Conservation (phyloP, 179 eudicot genomes). For the Heliamphora pulchella region DNA sequence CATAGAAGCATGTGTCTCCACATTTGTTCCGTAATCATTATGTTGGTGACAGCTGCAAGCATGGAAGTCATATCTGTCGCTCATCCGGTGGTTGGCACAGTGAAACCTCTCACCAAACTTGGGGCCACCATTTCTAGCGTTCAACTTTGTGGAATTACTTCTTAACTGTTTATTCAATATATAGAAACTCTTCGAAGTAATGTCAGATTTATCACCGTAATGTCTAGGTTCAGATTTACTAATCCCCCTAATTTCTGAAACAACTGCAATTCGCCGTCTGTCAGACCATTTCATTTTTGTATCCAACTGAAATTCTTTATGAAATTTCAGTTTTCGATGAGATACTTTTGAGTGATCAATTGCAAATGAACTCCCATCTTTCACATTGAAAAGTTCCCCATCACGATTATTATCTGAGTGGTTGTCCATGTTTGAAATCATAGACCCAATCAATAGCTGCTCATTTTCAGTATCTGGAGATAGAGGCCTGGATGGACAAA, state of each 20-base stretch:
- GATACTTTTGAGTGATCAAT: conserved; percentile 40
- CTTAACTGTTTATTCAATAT: conserved; percentile 45
- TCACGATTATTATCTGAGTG: conserved; percentile 35
- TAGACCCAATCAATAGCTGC: conserved; percentile 33
- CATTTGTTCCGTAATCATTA: conserved; percentile 46
- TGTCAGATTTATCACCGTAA: conserved; percentile 46
- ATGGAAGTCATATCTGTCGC: conserved; percentile 43
- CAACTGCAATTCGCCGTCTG: conserved; percentile 32
- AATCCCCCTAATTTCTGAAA: conserved; percentile 37
- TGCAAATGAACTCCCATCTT: conserved; percentile 33
- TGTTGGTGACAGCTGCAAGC: conserved; percentile 67
- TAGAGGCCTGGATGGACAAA: conserved; percentile 33
- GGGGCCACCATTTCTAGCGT: conserved; percentile 36
- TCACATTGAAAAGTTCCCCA: conserved; percentile 32
- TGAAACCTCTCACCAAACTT: conserved; percentile 49
- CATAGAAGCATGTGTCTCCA: conserved; percentile 26
- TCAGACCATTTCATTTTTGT: conserved; percentile 49
- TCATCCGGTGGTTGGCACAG: conserved; percentile 33
- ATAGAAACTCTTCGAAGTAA: conserved; percentile 35
- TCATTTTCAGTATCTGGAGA: conserved; percentile 44
- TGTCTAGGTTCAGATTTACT: conserved; percentile 49
- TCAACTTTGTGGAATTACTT: conserved; percentile 35
- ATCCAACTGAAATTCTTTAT: conserved; percentile 38
- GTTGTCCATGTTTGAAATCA: conserved; percentile 29
- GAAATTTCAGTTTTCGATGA: conserved; percentile 38